A percentile compares a stretch with the other conserved stretches of the same genome.
Conservation (phyloP, 176 grass and related monocot species). For the Alopecurus myosuroides region DNA sequence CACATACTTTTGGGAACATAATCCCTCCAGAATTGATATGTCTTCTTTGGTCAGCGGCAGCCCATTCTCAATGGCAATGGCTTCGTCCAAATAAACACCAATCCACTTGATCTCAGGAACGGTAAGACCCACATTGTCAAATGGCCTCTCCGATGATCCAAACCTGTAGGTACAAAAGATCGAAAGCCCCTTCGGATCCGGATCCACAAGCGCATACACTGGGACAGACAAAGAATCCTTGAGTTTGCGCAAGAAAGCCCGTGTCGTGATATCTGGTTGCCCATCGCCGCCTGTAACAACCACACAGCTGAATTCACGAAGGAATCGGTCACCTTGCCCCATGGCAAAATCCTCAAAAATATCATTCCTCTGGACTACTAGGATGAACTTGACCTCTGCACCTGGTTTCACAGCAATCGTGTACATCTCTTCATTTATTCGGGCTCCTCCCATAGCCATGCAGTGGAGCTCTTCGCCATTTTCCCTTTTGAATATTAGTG, state of each 20-base stretch:
- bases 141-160: neutral
- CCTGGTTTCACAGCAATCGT: neutral
- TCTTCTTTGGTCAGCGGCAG: neutral
- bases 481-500: neutral
- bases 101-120: neutral
- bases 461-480: neutral
- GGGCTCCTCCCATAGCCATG: neutral
- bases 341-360: neutral
- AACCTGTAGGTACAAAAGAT: neutral
- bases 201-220: neutral
- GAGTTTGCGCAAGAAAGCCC: neutral
- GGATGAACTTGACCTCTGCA: neutral
- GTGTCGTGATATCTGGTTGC: neutral
- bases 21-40: neutral
- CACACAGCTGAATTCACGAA: neutral
- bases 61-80: neutral
- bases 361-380: neutral
- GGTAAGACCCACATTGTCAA: too few relatives aligned
- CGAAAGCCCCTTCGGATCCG: neutral
- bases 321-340: neutral
- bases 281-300: neutral
- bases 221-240: neutral
- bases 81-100: neutral
- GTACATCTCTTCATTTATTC: neutral
- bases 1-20: neutral